Percentiles rank a stretch among this genome's conserved stretches.
Conservation (phyloP, 129 eudicot species). For the Scalesia atractyloides region DNA sequence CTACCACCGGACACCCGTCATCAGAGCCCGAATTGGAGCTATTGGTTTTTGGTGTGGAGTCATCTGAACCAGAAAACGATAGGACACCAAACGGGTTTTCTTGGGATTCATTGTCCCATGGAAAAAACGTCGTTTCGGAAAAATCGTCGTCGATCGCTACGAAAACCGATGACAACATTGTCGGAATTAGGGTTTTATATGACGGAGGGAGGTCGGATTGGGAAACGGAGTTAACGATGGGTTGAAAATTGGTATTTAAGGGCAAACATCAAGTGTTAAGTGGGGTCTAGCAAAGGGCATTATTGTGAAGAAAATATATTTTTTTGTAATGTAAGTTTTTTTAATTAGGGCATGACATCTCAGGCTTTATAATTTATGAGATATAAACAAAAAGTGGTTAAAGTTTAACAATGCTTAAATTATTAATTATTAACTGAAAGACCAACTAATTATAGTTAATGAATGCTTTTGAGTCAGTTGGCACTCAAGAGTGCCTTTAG, state of each 20-base stretch:
- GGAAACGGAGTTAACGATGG: constrained; percentile 86
- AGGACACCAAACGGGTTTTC: constrained; percentile 37
- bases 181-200: constrained; percentile 41
- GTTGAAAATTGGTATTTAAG: constrained; percentile 60
- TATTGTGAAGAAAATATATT: constrained; percentile 21
- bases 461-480: constrained; percentile 66
- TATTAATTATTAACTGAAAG: constrained; percentile 21
- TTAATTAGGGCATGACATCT: constrained; percentile 2
- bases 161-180: constrained; percentile 66
- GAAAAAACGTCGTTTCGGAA: constrained; percentile 47
- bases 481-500: constrained; percentile 55
- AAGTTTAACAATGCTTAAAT: neutral
- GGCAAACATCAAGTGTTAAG: constrained; percentile 22
- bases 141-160: constrained; percentile 31
- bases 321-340: neutral
- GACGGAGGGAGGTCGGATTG: constrained; percentile 46
- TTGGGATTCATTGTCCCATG: constrained; percentile 50
- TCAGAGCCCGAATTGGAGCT: constrained; percentile 46
- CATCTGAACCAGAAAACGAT: constrained; percentile 53
- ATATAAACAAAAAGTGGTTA: neutral
- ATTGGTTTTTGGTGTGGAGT: constrained; percentile 34
- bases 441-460: no score
- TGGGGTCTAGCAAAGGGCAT: constrained; percentile 41
- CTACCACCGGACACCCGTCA: constrained; percentile 28
- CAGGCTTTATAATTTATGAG: neutral